Conservation (phyloP, 2,329 filamentous ascomycete species). For the Claviceps africana region DNA sequence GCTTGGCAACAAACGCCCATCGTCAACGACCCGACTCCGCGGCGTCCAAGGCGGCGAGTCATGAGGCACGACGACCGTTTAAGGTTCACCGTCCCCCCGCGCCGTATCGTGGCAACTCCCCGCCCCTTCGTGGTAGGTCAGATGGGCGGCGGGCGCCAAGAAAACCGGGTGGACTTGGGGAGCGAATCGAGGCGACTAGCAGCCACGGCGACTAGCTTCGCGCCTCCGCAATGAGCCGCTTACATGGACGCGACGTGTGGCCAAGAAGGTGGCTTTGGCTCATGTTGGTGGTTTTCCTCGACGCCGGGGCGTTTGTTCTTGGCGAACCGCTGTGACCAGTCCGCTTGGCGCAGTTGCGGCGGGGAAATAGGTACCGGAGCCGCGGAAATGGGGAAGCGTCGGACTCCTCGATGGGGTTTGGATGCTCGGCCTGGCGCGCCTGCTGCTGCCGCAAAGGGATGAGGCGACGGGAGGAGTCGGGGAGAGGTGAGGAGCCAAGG, state of each 20-base stretch:
- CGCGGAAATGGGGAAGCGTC: too few relatives aligned
- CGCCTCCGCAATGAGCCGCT: background rate
- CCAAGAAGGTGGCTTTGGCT: background rate
- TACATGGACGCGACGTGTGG: background rate
- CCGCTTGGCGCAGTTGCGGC: background rate
- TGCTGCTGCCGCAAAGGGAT: too few relatives aligned
- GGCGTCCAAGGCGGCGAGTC: background rate
- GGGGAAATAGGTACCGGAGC: too few relatives aligned
- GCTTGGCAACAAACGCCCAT: background rate
- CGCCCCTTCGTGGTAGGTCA: background rate
- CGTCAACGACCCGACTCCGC: background rate
- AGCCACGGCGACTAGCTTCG: background rate
- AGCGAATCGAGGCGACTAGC: background rate
- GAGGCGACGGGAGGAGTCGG: too few relatives aligned
- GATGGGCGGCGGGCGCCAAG: background rate
- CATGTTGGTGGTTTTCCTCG: background rate
- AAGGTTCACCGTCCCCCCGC: background rate
- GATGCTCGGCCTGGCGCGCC: too few relatives aligned
- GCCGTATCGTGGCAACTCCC: background rate
- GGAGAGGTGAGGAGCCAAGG: too few relatives aligned
- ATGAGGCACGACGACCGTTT: background rate
- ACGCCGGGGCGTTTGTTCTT: background rate
- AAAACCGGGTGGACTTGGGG: background rate
- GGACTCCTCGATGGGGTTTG: too few relatives aligned
- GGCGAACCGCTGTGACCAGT: background rate